Evolutionary conservation across 106 monocot species (phyloP).

Genomic region (Dioscorea alata): DNA sequence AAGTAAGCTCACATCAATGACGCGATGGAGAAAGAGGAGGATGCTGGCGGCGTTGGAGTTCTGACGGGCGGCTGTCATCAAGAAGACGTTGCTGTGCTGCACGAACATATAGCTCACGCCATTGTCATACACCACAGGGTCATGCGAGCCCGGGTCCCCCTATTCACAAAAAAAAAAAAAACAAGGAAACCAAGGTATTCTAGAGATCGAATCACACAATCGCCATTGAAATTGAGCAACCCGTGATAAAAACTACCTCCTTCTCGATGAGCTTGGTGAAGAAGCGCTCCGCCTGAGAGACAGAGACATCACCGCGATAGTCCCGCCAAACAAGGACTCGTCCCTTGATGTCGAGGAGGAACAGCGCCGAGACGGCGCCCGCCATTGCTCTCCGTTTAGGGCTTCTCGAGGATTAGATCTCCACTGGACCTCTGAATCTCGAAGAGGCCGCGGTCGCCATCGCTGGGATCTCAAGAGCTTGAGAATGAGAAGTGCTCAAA

Average conservation of each 20-base stretch:
- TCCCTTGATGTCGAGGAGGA: constrained; percentile 94
- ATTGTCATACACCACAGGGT: constrained; percentile 77
- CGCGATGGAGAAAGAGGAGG: constrained; percentile 83
- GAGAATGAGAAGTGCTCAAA: too few species aligned
- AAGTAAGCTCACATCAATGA: constrained; percentile 51
- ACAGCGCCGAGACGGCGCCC: constrained; percentile 93
- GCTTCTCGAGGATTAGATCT: too few species aligned
- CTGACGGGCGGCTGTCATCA: constrained; percentile 82
- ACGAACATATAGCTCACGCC: constrained; percentile 94
- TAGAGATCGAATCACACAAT: not conserved
- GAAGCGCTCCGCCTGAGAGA: constrained; percentile 88
- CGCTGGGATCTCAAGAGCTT: too few species aligned
- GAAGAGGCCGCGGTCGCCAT: too few species aligned
- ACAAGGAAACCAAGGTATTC: not conserved
- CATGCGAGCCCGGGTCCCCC: constrained; percentile 77
- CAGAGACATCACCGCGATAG: constrained; percentile 89
- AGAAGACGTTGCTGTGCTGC: constrained; percentile 87
- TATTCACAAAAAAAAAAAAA: not conserved
- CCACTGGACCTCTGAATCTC: too few species aligned
- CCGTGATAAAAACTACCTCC: constrained; percentile 29
- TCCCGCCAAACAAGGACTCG: constrained; percentile 95
- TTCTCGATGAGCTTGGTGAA: constrained; percentile 93
- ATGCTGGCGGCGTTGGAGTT: constrained; percentile 91
- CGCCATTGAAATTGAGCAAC: not conserved
- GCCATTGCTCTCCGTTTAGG: constrained; percentile 31